Base-by-base conservation (phyloP, 495 filamentous ascomycete genomes). In the Aspergillus campestris region DNA sequence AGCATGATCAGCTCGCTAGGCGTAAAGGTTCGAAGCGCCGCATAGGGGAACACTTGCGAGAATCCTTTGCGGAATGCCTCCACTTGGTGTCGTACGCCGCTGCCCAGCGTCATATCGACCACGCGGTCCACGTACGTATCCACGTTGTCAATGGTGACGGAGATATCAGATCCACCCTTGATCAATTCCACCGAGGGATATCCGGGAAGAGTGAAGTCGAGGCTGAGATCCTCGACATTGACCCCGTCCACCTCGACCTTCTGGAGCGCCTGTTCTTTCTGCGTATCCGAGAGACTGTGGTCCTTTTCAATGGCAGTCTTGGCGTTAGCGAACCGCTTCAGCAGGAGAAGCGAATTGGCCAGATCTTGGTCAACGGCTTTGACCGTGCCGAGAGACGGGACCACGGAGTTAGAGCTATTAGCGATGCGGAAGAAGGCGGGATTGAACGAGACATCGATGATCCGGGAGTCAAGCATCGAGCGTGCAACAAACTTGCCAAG, bases 361-460 rank as follows among this genome's bases (percentile, higher is more conserved):
- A 99, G 73, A 44, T 85, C 83, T 10, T 83, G 72, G 54, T 99
- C 94, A 6, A 99, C 94, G 18, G 82, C 78, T 60, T 87, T 90
- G 29, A 97, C 83, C 2, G 92, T 86, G n/a, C 89, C 92, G 6
- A 97, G 74, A 1, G 91, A 95, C 8, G 92, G 89, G 6, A 82
- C 77, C 2, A 96, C 83, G 1, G 82, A 76, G 11, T 74, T 77
- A 11, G 78, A 73, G 40, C 77, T 82, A 56, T 91, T 83, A 27
- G 87, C 86, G 51, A 95, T 87, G 29, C 92, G 85, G 83, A 99
- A 99, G 70, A 97, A 95, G 3, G 87, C 94, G 5, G 94, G 86
- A 56, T 96, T 99, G 66, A 99, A 94, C 15, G 88, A 94, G 49
- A 99, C 83, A 52, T 99, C 94, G 51, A 97, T 96, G 57, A 99